A percentile compares a stretch with the other conserved stretches of the same genome.
phyloP scores from a whole-genome alignment of 1,284 basidiomycete species.

The Malassezia globosa region DNA sequence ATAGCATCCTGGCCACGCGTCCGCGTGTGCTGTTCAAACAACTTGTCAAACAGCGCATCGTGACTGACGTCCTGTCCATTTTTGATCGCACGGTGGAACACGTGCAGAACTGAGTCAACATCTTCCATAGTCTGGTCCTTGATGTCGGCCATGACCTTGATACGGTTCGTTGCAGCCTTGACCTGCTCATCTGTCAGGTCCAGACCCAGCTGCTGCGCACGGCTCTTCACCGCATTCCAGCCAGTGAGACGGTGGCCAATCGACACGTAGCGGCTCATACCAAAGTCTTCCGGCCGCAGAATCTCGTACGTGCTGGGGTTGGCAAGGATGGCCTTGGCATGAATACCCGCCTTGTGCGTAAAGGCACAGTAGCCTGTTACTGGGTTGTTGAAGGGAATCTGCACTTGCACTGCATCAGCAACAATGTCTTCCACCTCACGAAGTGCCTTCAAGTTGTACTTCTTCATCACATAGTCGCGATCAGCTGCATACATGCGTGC shows the following conservation, averaged over 20 bases:
- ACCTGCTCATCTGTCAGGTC: constrained; percentile 72
- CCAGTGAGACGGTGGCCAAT: constrained; percentile 95
- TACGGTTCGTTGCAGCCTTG: constrained; percentile 92
- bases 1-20: background rate
- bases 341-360: constrained; percentile 99
- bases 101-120: constrained; percentile 87
- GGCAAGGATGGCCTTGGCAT: constrained; percentile 99
- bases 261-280: constrained; percentile 91
- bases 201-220: constrained; percentile 90
- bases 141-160: constrained; percentile 98
- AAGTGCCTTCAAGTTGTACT: constrained; percentile 95
- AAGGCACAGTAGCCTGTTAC: constrained; percentile 92
- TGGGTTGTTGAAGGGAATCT: constrained; percentile 89
- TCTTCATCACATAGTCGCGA: constrained; percentile 97
- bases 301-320: constrained; percentile 84
- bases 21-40: constrained; percentile 17
- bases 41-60: constrained; percentile 17
- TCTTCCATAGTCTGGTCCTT: constrained; percentile 98
- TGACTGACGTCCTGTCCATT: constrained; percentile 20
- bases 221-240: constrained; percentile 98
- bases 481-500: constrained; percentile 74
- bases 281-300: constrained; percentile 68
- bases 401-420: constrained; percentile 95
- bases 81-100: constrained; percentile 48
- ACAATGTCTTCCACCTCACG: constrained; percentile 98